These are phyloP conservation scores for Cymbopogon citratus DNA, from an alignment of 176 grass and related monocot species.

Conservation along the genomic window DNA sequence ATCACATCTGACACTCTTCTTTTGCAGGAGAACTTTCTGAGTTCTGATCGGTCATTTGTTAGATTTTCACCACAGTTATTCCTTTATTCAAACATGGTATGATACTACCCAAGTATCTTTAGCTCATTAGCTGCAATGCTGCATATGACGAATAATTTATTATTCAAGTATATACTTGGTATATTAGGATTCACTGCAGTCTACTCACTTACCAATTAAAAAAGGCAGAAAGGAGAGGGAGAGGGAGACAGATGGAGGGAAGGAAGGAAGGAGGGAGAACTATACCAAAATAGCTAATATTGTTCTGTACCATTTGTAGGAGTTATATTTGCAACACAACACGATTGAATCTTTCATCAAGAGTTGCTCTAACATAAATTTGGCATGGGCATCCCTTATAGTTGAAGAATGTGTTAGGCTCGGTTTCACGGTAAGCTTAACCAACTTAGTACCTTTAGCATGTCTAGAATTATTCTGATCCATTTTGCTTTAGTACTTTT, in stretches of 20 bases:
- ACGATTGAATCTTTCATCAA: constrained; percentile 43
- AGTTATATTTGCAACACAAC: constrained; percentile 26
- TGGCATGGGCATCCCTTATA: constrained; percentile 89
- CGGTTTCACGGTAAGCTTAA: constrained; percentile 78
- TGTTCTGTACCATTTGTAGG: constrained; percentile 30
- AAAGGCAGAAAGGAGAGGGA: background rate
- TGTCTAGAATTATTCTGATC: constrained; percentile 38
- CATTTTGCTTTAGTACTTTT: constrained; percentile 72
- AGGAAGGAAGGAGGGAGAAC: background rate
- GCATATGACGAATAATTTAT: constrained; percentile 1
- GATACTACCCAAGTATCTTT: constrained; percentile 16
- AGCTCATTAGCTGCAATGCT: constrained; percentile 1
- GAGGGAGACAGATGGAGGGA: background rate
- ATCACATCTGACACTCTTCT: constrained; percentile 21
- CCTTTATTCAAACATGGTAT: constrained; percentile 68
- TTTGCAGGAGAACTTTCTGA: constrained; percentile 47
- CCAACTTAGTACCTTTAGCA: background rate
- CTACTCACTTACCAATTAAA: constrained; percentile 15
- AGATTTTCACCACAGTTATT: constrained; percentile 35
- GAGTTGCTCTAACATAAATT: constrained; percentile 74
- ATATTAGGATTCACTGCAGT: constrained; percentile 15
- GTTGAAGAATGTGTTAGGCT: constrained; percentile 94
- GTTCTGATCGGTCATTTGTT: constrained; percentile 54
- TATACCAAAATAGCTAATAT: constrained; percentile 1
- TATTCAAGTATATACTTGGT: constrained; percentile 12